A percentile compares a stretch with the other conserved stretches of the same genome.
Evolutionary conservation across 805 yeast genomes (phyloP).

Genomic region (Maudiozyma pseudohumilis): DNA sequence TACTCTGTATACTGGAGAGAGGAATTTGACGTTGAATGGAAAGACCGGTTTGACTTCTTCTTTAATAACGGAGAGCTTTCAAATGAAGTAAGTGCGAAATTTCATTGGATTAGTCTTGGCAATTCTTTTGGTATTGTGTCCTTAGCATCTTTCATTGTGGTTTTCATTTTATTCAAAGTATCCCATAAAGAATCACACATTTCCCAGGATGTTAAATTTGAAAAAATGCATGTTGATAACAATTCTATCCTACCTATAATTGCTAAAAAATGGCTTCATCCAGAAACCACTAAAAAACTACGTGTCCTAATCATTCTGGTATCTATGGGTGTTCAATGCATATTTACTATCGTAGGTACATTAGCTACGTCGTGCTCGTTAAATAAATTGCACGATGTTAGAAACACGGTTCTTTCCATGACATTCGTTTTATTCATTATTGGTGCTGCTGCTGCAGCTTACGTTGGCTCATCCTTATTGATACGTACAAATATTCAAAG

Average conservation of each 20-base stretch:
- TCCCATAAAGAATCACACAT: slow-evolving; percentile 19
- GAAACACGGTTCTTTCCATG: slow-evolving; percentile 56
- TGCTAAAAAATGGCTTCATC: slow-evolving; percentile 47
- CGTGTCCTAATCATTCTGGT: slow-evolving; percentile 43
- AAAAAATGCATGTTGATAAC: slow-evolving; percentile 7
- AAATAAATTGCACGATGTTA: slow-evolving; percentile 51
- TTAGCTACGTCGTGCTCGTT: slow-evolving; percentile 49
- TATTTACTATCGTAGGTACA: slow-evolving; percentile 55
- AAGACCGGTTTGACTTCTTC: slow-evolving; percentile 65
- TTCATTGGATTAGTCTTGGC: slow-evolving; percentile 71
- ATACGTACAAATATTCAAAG: slow-evolving; percentile 4
- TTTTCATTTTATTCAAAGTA: slow-evolving; percentile 41
- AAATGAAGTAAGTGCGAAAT: slow-evolving; percentile 34
- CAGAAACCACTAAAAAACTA: slow-evolving; percentile 24
- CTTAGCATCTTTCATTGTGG: slow-evolving; percentile 51
- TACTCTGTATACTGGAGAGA: slow-evolving; percentile 87
- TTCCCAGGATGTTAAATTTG: slow-evolving; percentile 16
- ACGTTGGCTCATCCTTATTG: slow-evolving; percentile 48
- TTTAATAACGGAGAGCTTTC: slow-evolving; percentile 40
- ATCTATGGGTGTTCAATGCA: slow-evolving; percentile 67
- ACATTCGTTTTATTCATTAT: slow-evolving; percentile 50
- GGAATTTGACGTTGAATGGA: slow-evolving; percentile 55
- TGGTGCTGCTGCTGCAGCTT: slow-evolving; percentile 71
- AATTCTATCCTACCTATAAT: slow-evolving; percentile 17
- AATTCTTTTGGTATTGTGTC: slow-evolving; percentile 60